Evolutionary conservation across 164 flowering plant genomes (phyloP).

Genomic region (Hamamelis virginiana): DNA sequence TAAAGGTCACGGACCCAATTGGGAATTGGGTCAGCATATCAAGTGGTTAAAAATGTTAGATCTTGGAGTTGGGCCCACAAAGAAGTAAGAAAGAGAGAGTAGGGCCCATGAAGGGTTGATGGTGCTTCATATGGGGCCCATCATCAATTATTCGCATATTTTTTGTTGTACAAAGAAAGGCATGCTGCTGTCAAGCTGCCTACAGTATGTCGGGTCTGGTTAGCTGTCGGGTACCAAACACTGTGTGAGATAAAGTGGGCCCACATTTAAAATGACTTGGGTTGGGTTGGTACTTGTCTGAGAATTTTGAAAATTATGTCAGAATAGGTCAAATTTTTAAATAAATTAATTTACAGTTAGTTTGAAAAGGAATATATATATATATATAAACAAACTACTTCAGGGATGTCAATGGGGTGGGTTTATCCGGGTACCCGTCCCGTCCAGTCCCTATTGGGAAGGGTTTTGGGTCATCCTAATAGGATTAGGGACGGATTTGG

Average conservation of each 20-base stretch:
- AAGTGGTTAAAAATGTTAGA: conserved; percentile 11
- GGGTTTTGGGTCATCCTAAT: too few species aligned
- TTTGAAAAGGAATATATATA: too few species aligned
- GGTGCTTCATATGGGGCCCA: conserved; percentile 3
- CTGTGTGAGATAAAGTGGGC: conserved; percentile 8
- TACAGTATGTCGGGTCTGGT: conserved; percentile 20
- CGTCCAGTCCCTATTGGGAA: too few species aligned
- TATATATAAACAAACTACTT: too few species aligned
- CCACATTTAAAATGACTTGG: neutral
- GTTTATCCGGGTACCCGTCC: too few species aligned
- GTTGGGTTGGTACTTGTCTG: too few species aligned
- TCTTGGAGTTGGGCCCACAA: neutral
- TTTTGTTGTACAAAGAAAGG: conserved; percentile 14
- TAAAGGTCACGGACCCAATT: conserved; percentile 8
- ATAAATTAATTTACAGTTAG: too few species aligned
- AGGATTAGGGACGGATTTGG: too few species aligned
- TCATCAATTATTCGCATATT: conserved; percentile 1
- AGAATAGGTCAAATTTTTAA: too few species aligned
- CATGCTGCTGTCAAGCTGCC: conserved; percentile 22
- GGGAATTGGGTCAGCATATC: neutral
- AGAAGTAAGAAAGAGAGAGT: neutral
- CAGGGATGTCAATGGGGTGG: too few species aligned
- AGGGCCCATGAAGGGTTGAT: conserved; percentile 8
- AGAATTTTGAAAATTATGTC: too few species aligned
- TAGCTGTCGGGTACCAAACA: conserved; percentile 12